Evolutionary conservation across 805 yeast species (phyloP).

Genomic region (Saturnispora sanitii): DNA sequence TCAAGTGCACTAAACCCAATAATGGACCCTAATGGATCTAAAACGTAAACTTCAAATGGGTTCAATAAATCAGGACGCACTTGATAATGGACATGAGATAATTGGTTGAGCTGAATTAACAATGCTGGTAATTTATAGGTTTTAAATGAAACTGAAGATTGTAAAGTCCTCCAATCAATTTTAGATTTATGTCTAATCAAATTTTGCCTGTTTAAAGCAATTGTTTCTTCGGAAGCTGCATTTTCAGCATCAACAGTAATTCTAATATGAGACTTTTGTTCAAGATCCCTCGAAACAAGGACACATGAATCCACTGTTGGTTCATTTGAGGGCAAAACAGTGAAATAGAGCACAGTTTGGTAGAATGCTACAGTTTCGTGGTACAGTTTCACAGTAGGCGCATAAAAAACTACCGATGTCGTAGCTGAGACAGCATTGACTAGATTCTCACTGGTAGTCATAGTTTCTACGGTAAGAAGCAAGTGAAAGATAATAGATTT

Average conservation of each 20-base stretch:
- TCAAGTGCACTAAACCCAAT: conserved; percentile 64
- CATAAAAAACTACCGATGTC: conserved; percentile 42
- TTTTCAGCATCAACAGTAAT: conserved; percentile 18
- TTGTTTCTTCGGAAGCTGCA: conserved; percentile 21
- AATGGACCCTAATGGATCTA: conserved; percentile 79
- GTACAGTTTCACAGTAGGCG: conserved; percentile 37
- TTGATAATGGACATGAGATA: conserved; percentile 34
- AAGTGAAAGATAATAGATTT: no score
- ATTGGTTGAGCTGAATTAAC: conserved; percentile 27
- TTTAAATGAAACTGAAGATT: conserved; percentile 37
- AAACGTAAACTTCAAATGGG: conserved; percentile 65
- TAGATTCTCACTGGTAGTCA: conserved; percentile 17
- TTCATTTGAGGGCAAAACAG: conserved; percentile 11
- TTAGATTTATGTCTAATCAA: conserved; percentile 22
- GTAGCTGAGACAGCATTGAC: conserved; percentile 57
- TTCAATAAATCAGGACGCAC: conserved; percentile 60
- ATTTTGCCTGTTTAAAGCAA: conserved; percentile 22
- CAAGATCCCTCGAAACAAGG: conserved; percentile 23
- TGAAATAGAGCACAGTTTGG: conserved; percentile 33
- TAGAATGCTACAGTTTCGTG: conserved; percentile 48
- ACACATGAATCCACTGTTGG: conserved; percentile 21
- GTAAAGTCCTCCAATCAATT: conserved; percentile 43
- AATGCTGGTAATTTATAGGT: conserved; percentile 32
- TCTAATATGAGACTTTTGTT: conserved; percentile 19
- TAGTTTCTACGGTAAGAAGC: conserved; percentile 49